A percentile compares a stretch with the other conserved stretches of the same genome.
phyloP scores from a whole-genome alignment of 106 monocot genomes.

The Gastrodia elata region DNA sequence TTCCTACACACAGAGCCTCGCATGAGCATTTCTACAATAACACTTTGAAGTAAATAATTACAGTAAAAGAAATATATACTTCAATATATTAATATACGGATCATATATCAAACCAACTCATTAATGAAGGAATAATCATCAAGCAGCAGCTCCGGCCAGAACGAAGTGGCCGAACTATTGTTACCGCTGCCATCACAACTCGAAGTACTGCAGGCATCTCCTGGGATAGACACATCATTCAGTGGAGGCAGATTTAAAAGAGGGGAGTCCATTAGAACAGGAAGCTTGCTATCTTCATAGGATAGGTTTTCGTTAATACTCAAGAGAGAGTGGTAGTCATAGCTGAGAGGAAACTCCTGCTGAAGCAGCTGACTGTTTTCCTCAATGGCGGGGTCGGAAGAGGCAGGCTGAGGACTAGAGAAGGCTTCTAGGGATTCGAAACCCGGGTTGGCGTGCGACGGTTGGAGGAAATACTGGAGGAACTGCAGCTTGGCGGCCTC shows the following conservation, averaged over 20 bases:
- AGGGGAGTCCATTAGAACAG: background rate
- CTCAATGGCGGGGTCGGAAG: background rate
- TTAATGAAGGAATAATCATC: constrained; percentile 49
- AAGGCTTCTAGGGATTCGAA: background rate
- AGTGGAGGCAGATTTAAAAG: constrained; percentile 18
- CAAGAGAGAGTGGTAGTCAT: background rate
- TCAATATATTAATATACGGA: too few relatives aligned
- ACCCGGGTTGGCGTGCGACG: background rate
- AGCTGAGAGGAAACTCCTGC: background rate
- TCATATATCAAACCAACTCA: constrained; percentile 38
- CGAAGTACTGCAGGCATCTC: constrained; percentile 21
- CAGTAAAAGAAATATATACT: background rate
- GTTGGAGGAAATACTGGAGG: constrained; percentile 51
- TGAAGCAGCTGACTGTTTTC: background rate
- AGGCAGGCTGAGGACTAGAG: background rate
- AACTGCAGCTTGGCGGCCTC: constrained; percentile 57
- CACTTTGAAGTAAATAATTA: too few relatives aligned
- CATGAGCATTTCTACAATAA: too few relatives aligned
- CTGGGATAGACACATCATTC: constrained; percentile 11
- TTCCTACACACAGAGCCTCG: too few relatives aligned
- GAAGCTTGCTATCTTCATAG: background rate
- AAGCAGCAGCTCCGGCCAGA: constrained; percentile 62
- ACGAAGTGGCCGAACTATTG: constrained; percentile 10
- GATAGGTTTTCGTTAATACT: background rate
- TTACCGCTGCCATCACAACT: constrained; percentile 17